Evolutionary conservation across 2,329 filamentous ascomycete genomes (phyloP).

Genomic region (Colletotrichum truncatum): DNA sequence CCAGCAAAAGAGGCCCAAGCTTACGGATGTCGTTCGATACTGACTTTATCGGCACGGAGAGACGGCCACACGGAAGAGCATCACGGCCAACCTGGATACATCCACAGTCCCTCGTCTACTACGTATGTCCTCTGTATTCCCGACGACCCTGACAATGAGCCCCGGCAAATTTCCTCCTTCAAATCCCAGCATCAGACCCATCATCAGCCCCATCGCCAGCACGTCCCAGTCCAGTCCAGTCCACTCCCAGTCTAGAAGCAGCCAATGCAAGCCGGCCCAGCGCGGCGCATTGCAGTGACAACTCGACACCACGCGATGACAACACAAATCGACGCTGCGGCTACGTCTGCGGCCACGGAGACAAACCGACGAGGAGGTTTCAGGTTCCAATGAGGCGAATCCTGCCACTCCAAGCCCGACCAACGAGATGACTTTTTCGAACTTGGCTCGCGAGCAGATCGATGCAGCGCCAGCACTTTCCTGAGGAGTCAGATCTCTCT

Average conservation of each 20-base stretch:
- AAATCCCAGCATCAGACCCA: background rate
- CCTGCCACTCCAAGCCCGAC: background rate
- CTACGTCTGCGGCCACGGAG: background rate
- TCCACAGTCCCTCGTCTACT: background rate
- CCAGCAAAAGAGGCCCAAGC: background rate
- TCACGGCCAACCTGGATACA: background rate
- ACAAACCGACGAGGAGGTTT: slow-evolving; percentile 8
- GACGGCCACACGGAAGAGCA: background rate
- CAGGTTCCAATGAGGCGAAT: slow-evolving; percentile 10
- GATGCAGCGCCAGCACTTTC: slow-evolving; percentile 1
- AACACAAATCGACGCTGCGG: slow-evolving; percentile 7
- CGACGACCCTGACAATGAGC: background rate
- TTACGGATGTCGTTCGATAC: slow-evolving; percentile 1
- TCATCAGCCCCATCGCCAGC: background rate
- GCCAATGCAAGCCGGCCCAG: slow-evolving; percentile 7
- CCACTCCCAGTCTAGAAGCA: background rate
- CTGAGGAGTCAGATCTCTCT: slow-evolving; percentile 2
- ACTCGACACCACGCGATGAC: slow-evolving; percentile 11
- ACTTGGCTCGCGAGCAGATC: background rate
- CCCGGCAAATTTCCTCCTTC: too few relatives aligned
- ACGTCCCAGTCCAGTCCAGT: background rate
- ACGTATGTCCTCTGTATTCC: background rate
- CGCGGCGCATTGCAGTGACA: slow-evolving; percentile 17
- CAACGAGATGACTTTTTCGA: background rate
- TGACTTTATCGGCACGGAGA: background rate